Conservation (phyloP, 169 alveolate genomes). For the Cryptosporidium andersoni region DNA sequence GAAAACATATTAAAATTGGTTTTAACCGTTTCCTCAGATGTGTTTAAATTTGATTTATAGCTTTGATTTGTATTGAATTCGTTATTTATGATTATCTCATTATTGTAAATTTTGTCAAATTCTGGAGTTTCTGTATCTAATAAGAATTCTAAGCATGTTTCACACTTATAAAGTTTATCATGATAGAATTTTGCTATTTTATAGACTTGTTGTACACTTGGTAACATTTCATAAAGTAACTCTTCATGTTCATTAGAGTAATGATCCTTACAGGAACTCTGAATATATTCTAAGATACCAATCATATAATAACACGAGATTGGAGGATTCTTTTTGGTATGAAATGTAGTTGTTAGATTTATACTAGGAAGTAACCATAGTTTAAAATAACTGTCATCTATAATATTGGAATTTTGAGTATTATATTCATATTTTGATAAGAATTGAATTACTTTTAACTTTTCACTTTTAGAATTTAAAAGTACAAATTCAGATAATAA, state of each 20-base stretch:
- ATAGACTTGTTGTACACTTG: constrained; percentile 31
- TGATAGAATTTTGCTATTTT: constrained; percentile 60
- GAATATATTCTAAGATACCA: constrained; percentile 9
- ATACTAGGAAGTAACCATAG: too few species aligned
- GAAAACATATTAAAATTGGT: constrained; percentile 24
- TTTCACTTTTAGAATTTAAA: neutral
- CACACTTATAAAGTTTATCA: constrained; percentile 11
- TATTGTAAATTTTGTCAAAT: too few species aligned
- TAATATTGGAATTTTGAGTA: neutral
- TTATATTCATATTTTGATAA: neutral
- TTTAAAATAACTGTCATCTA: too few species aligned
- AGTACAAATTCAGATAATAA: constrained; percentile 31
- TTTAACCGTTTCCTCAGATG: neutral
- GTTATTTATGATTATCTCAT: too few species aligned
- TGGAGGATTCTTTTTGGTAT: constrained; percentile 3
- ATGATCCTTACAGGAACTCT: neutral
- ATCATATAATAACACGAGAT: constrained; percentile 38
- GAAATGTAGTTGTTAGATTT: neutral
- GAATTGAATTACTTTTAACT: constrained; percentile 22
- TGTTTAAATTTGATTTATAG: too few species aligned
- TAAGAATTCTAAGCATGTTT: constrained; percentile 38
- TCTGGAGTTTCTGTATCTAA: too few species aligned
- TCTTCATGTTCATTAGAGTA: constrained; percentile 1
- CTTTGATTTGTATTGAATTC: too few species aligned
- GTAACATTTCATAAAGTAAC: constrained; percentile 6